Evolutionary conservation across 192 early-diverging fungal genomes (phyloP).

Genomic region (Coemansia sp.): DNA sequence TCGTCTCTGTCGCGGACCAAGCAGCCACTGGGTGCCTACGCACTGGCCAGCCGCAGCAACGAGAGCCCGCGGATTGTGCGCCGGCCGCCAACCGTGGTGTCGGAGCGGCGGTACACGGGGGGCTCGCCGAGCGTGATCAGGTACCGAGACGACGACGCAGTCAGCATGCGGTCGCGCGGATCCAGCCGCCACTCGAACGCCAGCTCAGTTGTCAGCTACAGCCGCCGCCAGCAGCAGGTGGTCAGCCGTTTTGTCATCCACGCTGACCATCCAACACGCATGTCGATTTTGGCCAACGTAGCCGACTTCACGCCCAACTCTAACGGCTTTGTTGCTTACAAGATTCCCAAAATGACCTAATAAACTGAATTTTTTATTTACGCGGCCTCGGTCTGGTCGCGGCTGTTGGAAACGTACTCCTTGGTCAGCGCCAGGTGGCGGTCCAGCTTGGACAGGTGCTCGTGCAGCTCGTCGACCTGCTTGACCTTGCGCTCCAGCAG

Average conservation of each 20-base stretch:
- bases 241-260: constrained; percentile 37
- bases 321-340: constrained; percentile 22
- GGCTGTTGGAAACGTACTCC: constrained; percentile 16
- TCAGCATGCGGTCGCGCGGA: constrained; percentile 28
- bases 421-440: constrained; percentile 36
- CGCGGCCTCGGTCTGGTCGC: constrained; percentile 3
- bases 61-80: background rate
- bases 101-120: background rate
- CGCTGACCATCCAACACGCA: constrained; percentile 21
- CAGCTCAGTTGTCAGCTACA: constrained; percentile 28
- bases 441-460: constrained; percentile 20
- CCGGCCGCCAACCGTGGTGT: constrained; percentile 2
- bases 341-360: no score
- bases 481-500: constrained; percentile 8
- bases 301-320: constrained; percentile 48
- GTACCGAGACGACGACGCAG: constrained; percentile 20
- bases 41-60: background rate
- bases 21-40: constrained; percentile 38
- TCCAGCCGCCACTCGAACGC: constrained; percentile 41
- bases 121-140: background rate
- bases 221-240: constrained; percentile 23
- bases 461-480: constrained; percentile 13
- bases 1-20: constrained; percentile 33
- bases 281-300: constrained; percentile 23
- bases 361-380: no score